Percentiles rank a stretch among this genome's conserved stretches.
These are phyloP conservation scores for Hypoxylon intermedium DNA, from an alignment of 495 filamentous ascomycete species.

Conservation along the genomic window DNA sequence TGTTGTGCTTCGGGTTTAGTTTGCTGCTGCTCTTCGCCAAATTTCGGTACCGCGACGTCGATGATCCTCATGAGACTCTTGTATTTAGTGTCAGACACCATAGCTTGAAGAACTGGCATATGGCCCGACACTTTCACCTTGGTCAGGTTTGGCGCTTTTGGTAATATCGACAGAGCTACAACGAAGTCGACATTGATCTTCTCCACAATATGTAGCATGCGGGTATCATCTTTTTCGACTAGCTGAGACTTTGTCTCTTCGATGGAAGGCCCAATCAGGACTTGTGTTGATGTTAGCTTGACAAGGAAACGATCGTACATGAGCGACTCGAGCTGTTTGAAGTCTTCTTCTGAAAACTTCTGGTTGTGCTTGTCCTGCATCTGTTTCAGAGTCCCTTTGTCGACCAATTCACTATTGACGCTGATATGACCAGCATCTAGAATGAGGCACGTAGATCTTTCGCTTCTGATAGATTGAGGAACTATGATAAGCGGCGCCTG, in stretches of 20 bases:
- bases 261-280: conserved; percentile 93
- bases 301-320: conserved; percentile 97
- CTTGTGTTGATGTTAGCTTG: conserved; percentile 90
- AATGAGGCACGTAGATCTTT: conserved; percentile 84
- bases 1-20: conserved; percentile 52
- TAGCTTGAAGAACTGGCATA: conserved; percentile 89
- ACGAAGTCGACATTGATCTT: conserved; percentile 96
- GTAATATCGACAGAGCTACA: conserved; percentile 89
- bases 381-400: conserved; percentile 84
- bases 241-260: conserved; percentile 89
- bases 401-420: conserved; percentile 90
- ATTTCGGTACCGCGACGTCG: conserved; percentile 90
- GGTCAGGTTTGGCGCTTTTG: conserved; percentile 91
- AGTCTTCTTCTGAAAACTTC: conserved; percentile 86
- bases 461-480: conserved; percentile 84
- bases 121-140: conserved; percentile 90
- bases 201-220: conserved; percentile 89
- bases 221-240: conserved; percentile 67
- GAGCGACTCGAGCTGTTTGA: conserved; percentile 80
- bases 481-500: conserved; percentile 96
- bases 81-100: conserved; percentile 92
- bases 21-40: conserved; percentile 61
- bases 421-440: conserved; percentile 95
- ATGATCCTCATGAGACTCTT: conserved; percentile 95
- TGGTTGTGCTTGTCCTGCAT: conserved; percentile 90